Evolutionary conservation across 1,139 yeast genomes (phyloP), one percentile per base, ranked within the genome.

Genomic region (Scheffersomyces lignicola): DNA sequence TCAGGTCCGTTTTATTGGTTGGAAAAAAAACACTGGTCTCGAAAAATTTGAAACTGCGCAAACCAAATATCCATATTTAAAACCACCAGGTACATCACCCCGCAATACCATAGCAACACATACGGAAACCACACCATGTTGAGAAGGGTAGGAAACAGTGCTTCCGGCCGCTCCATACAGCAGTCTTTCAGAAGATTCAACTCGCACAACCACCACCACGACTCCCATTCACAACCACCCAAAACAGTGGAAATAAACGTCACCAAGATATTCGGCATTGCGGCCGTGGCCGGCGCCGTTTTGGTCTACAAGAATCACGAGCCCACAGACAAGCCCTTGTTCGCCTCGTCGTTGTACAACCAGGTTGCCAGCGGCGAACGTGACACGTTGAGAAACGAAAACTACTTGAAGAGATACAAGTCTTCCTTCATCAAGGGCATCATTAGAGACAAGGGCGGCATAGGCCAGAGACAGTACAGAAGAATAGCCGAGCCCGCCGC

Each of bases 371-470:
- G 54, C 33, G 73, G 68, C 28, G 65, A 62, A 22, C 65, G 73
- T 42, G 54, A 47, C 16, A 55, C 55, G 39, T 53, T 58, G 47
- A 63, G 76, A 59, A 62, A 57, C 42, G 70, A 64, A 41, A 61
- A 56, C 43, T 65, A 58, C 51, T 54, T 57, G 36, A 62, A 60
- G 42, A 60, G 67, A 48, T 68, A 68, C 55, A 65, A 69, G 48
- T 51, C 62, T 11, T 68, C 73, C 12, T 68, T 69, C 50, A 56
- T 69, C 43, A 68, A 66, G 51, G 58, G 58, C n/a, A 64, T 58
- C 42, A 67, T 66, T 35, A 65, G 64, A 52, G 76, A 71, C 48
- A 69, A 67, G 51, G 76, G 76, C 33, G 75, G 76, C 33, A 56
- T 67, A 49, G 75, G 74, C 36, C 72, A 63, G 51, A 64, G 56